These are phyloP conservation scores for Purshia tridentata DNA, from an alignment of 306 rosid genomes.

Conservation along the genomic window DNA sequence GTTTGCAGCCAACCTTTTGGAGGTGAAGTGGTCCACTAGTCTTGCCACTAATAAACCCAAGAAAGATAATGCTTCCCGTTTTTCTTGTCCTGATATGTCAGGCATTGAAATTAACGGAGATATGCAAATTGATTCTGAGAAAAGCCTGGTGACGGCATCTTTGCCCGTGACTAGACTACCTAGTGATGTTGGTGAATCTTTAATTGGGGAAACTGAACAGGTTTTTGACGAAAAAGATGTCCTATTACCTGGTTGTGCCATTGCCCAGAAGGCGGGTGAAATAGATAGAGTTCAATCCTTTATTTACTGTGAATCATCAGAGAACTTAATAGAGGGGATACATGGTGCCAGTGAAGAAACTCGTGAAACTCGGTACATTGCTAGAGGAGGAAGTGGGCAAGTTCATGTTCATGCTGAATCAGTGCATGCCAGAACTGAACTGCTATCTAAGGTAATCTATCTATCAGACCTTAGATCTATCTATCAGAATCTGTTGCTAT, in stretches of 20 bases:
- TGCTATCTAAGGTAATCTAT: constrained; percentile 49
- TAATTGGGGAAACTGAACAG: constrained; percentile 12
- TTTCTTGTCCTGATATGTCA: constrained; percentile 20
- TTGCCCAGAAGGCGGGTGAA: constrained; percentile 23
- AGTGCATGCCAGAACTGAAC: constrained; percentile 36
- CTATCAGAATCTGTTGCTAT: background rate
- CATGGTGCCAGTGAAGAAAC: constrained; percentile 36
- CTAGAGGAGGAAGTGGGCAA: constrained; percentile 36
- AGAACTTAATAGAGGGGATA: constrained; percentile 27
- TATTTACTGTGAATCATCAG: constrained; percentile 38
- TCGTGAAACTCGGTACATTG: constrained; percentile 27
- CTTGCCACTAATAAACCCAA: constrained; percentile 29
- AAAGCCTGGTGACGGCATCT: constrained; percentile 28
- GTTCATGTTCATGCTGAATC: constrained; percentile 39
- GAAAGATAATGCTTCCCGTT: constrained; percentile 28
- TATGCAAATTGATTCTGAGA: constrained; percentile 14
- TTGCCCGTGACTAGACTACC: constrained; percentile 24
- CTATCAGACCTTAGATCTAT: constrained; percentile 10
- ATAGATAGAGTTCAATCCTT: constrained; percentile 29
- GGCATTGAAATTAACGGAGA: constrained; percentile 22
- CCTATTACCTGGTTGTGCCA: constrained; percentile 14
- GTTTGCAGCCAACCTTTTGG: constrained; percentile 78
- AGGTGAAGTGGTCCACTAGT: constrained; percentile 85
- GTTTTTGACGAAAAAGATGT: constrained; percentile 30
- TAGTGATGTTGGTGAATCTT: constrained; percentile 18